Conservation (phyloP, 768 basidiomycete genomes). For the Tricholoma furcatifolium region DNA sequence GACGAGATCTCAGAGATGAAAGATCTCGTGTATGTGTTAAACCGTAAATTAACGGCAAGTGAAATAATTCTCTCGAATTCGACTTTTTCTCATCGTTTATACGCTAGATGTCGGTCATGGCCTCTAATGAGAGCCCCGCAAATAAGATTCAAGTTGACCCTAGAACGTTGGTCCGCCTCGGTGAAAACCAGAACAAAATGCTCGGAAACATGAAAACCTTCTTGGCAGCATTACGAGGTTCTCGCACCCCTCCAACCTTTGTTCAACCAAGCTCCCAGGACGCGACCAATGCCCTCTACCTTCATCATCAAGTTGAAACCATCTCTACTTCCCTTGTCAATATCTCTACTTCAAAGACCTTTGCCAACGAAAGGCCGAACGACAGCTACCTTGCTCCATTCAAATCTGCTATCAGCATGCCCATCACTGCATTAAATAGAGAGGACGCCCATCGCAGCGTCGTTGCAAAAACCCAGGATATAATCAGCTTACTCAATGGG, state of each 20-base stretch:
- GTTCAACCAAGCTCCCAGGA: conserved; percentile 7
- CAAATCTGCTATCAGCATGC: conserved; percentile 1
- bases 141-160: background rate
- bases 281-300: conserved; percentile 8
- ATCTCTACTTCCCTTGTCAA: conserved; percentile 10
- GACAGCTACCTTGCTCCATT: conserved; percentile 8
- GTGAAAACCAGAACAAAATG: conserved; percentile 9
- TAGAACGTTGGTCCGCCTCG: background rate
- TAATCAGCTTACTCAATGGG: conserved; percentile 7
- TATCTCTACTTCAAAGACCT: conserved; percentile 3
- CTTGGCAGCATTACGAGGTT: conserved; percentile 3
- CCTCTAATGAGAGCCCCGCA: background rate
- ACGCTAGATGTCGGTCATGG: conserved; percentile 7
- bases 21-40: conserved; percentile 8
- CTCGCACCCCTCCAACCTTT: background rate
- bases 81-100: background rate
- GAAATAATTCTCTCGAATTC: background rate
- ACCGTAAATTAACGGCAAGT: conserved; percentile 15
- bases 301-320: conserved; percentile 13
- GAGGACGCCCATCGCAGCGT: conserved; percentile 9
- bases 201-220: conserved; percentile 8
- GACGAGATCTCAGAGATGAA: conserved; percentile 10
- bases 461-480: conserved; percentile 9
- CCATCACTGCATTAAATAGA: background rate
- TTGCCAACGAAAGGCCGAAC: conserved; percentile 7